phyloP scores from a whole-genome alignment of 73 alveolate genomes.

The Stentor roeselii region DNA sequence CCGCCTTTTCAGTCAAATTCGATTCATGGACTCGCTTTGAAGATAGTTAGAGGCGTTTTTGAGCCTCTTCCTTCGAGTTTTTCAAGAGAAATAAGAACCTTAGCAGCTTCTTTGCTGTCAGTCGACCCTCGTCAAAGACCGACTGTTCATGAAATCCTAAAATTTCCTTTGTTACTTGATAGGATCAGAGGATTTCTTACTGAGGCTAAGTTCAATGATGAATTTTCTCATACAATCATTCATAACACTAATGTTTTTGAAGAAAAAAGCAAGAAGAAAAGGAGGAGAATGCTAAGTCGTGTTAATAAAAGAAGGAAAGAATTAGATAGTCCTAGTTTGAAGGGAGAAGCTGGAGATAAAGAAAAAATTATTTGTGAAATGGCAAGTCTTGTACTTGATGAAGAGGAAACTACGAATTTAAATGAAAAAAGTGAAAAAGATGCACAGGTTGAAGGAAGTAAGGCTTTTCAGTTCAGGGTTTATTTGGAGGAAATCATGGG shows the following conservation, averaged over 20 bases:
- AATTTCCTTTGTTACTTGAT: slow-evolving; percentile 34
- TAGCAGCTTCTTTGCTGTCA: too few species aligned
- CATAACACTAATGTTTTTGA: slow-evolving; percentile 30
- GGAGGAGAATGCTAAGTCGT: not conserved
- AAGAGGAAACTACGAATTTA: not conserved
- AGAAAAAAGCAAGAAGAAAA: not conserved
- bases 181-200: slow-evolving; percentile 53
- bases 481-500: not conserved
- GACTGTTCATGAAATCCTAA: too few species aligned
- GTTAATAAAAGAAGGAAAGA: not conserved
- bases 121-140: too few species aligned
- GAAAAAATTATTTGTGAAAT: not conserved
- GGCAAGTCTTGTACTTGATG: not conserved
- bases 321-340: not conserved
- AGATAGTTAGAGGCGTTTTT: too few species aligned
- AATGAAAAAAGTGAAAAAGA: not conserved
- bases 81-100: too few species aligned
- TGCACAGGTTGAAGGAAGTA: not conserved
- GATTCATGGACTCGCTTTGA: too few species aligned
- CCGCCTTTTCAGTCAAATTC: slow-evolving; percentile 46
- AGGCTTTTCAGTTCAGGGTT: not conserved
- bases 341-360: not conserved
- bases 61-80: too few species aligned
- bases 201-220: slow-evolving; percentile 54
- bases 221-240: slow-evolving; percentile 72